Base-by-base conservation (phyloP, 441 rosid genomes). In the Raphanus hybrid region DNA sequence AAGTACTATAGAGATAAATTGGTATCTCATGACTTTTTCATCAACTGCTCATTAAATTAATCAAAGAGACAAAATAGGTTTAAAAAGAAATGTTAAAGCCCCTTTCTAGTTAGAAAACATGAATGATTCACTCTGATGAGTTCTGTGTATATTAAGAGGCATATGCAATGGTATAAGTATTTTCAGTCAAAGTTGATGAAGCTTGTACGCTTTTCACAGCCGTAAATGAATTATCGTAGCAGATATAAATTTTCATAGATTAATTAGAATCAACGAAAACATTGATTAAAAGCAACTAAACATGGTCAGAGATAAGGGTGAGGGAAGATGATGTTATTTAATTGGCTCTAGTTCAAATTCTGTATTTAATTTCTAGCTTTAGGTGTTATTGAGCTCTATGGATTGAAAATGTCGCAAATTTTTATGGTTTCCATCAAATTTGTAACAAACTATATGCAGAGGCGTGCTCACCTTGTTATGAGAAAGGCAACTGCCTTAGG, bases 271-370 rank as follows among this genome's bases (percentile, higher is more conserved):
- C 69, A 37, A 45, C 9, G 12, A 50, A 60, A 60, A 54, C 10
- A 76, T 18, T 41, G n/a, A 60, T 18, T 61, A 61, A 60, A 59
- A 72, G 69, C 48, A 14, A 8, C 6, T 78, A 59, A 78, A 48
- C 58, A 78, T 55, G 68, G 73, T 37, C 41, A 39, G 43, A 37
- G 43, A 39, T 35, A 6, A 35, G 8, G 39, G 39, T 35, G 0
- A 35, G 39, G 39, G 39, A 35, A 35, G 39, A 35, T 39, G 10
- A 39, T 39, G 12, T 39, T 39, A 39, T 39, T 8, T 39, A 39
- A 39, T 9, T 39, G 43, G 43, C 43, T 39, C 43, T 37, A 37
- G 43, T 37, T 4, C 43, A 39, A 39, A 9, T 8, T 8, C 43
- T 39, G 43, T 39, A 9, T 39, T 39, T 39, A 39, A 8, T 39